These are phyloP conservation scores for Pythium oligandrum DNA, from an alignment of 352 stramenopile genomes.

Conservation along the genomic window DNA sequence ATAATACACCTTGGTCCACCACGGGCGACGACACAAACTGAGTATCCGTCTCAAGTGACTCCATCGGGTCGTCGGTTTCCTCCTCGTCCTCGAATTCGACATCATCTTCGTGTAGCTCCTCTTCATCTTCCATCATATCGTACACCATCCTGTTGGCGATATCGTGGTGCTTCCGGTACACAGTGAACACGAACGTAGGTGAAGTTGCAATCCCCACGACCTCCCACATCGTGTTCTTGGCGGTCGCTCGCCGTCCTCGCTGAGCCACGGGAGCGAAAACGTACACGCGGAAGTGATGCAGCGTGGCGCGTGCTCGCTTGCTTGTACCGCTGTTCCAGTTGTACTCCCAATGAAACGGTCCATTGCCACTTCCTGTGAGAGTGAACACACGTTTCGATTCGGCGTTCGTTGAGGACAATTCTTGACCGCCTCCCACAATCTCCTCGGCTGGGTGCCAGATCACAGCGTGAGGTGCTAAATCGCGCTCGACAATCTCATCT, in stretches of 20 bases:
- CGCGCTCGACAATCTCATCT: too few species aligned
- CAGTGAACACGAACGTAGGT: slow-evolving; percentile 29
- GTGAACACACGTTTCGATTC: slow-evolving; percentile 15
- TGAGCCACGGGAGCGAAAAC: slow-evolving; percentile 16
- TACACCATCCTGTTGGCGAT: too few species aligned
- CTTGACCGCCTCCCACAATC: not conserved
- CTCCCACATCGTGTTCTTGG: slow-evolving; percentile 15
- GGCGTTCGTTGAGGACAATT: slow-evolving; percentile 9
- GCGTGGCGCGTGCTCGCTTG: slow-evolving; percentile 30
- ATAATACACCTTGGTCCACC: too few species aligned
- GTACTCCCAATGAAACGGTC: slow-evolving; percentile 36
- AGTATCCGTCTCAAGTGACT: too few species aligned
- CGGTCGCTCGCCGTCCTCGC: too few species aligned
- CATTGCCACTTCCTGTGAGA: slow-evolving; percentile 3
- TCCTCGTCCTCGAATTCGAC: too few species aligned
- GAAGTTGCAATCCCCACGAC: slow-evolving; percentile 27
- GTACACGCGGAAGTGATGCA: slow-evolving; percentile 41
- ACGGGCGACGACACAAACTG: too few species aligned
- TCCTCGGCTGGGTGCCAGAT: not conserved
- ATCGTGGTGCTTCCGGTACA: slow-evolving; percentile 31
- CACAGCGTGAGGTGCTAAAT: too few species aligned
- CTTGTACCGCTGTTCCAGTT: slow-evolving; percentile 53
- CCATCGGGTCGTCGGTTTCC: too few species aligned
- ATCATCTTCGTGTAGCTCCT: too few species aligned
- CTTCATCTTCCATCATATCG: too few species aligned